Base-by-base conservation (phyloP, 441 rosid genomes). In the Omphalea diandra region DNA sequence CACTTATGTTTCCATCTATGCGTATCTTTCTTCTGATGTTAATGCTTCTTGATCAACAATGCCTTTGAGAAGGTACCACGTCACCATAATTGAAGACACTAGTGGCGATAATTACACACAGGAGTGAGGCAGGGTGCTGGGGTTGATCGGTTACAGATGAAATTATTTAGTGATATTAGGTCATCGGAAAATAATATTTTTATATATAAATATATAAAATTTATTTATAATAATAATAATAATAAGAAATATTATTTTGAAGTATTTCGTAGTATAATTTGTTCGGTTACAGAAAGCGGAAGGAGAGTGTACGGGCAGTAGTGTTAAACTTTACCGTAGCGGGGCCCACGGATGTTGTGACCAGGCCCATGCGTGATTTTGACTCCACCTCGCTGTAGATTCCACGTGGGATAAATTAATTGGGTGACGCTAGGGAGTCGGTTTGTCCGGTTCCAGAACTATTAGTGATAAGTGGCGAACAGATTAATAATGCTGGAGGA, bases 371-470 rank as follows among this genome's bases (percentile, higher is more conserved):
- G 84, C 79, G 83, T 63, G 83, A 78, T 71, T 31, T 68, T 81
- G 77, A 77, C 75, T 70, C 74, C 77, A 77, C 79, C 85, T 76
- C 80, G 85, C 86, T 22, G 53, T n/a, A 72, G 26, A 67, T n/a
- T n/a, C n/a, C 79, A 76, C 83, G 83, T 83, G 88, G 83, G 73
- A 26, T 20, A 3, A 11, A 29, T 35, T 64, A 1, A 74, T 72
- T 46, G 81, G 77, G 9, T 0, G 50, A 31, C 38, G 15, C 2
- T 11, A 41, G 82, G 59, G 22, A 31, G 83, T 74, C 83, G 86
- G 85, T 85, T 86, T 71, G 87, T 84, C 85, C 70, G 50, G 9
- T 74, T 2, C 32, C n/a, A 8, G 0, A n/a, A 49, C 18, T 2
- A 38, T 22, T 4, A 43, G 67, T 41, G 54, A n/a, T n/a, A n/a